Percentiles rank a stretch among this genome's conserved stretches.
These are phyloP conservation scores for Blastobotrys attinorum DNA, from an alignment of 805 yeast genomes.

Conservation along the genomic window DNA sequence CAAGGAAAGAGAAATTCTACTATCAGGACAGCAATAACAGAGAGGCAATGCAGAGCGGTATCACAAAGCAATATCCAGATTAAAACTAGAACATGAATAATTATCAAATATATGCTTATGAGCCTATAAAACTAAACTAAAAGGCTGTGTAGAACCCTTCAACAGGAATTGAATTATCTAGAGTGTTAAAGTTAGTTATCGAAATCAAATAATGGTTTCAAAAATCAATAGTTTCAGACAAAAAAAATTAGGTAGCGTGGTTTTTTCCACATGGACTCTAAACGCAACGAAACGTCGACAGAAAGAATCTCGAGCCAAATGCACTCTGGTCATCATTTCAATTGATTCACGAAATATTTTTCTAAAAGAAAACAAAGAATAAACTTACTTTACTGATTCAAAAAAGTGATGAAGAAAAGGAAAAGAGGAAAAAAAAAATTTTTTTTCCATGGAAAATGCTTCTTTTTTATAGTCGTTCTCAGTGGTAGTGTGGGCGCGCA, in stretches of 20 bases:
- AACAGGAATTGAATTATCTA: too few relatives aligned
- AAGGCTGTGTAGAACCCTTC: too few relatives aligned
- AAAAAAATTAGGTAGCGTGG: constrained; percentile 78
- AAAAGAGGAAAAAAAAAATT: constrained; percentile 2
- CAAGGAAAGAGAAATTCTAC: too few relatives aligned
- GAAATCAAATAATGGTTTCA: too few relatives aligned
- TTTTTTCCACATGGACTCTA: constrained; percentile 95
- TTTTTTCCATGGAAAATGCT: background rate
- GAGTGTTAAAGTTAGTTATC: too few relatives aligned
- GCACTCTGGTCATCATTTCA: constrained; percentile 91
- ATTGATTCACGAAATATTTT: constrained; percentile 2
- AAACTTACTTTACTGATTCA: constrained; percentile 17
- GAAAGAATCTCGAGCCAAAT: constrained; percentile 95
- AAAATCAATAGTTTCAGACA: background rate
- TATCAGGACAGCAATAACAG: too few relatives aligned
- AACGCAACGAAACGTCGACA: constrained; percentile 7
- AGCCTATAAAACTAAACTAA: too few relatives aligned
- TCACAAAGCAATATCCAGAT: too few relatives aligned
- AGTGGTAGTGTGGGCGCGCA: background rate
- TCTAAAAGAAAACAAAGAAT: too few relatives aligned
- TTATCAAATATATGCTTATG: too few relatives aligned
- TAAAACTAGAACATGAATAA: too few relatives aligned
- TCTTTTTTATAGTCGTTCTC: background rate
- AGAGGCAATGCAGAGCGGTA: too few relatives aligned
- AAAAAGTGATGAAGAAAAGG: background rate